These are phyloP conservation scores for Cladosporium velox DNA, from an alignment of 2,329 filamentous ascomycete genomes.

Conservation along the genomic window DNA sequence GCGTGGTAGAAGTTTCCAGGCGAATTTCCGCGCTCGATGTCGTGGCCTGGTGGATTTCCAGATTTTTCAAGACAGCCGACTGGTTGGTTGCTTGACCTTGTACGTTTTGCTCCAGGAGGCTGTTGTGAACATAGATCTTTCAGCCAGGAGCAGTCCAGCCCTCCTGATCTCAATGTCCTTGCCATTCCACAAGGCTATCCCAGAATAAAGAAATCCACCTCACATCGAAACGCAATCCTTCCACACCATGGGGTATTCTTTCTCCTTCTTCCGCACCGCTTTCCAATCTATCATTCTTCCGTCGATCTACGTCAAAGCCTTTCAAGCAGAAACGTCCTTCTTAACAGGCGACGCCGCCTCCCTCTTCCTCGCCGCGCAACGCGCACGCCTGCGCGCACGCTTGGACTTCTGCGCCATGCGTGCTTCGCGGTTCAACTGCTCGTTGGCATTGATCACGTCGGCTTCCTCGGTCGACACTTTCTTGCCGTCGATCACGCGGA, in stretches of 20 bases:
- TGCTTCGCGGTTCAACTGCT: conserved; percentile 12
- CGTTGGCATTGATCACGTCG: conserved; percentile 16
- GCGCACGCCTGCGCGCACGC: conserved; percentile 12
- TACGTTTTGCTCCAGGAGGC: no score
- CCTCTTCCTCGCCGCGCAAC: conserved; percentile 10
- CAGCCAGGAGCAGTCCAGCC: no score
- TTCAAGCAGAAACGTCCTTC: background rate
- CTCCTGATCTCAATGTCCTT: background rate
- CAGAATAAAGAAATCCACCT: background rate
- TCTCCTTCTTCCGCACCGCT: background rate
- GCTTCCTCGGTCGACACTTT: conserved; percentile 14
- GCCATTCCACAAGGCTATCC: background rate
- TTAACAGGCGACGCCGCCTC: conserved; percentile 9
- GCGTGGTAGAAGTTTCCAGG: background rate
- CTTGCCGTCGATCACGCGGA: conserved; percentile 16
- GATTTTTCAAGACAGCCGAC: background rate
- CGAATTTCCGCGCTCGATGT: background rate
- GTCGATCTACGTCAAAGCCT: no score
- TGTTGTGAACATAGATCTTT: background rate
- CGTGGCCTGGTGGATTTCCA: background rate
- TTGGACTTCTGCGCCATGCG: conserved; percentile 18
- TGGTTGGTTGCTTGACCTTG: background rate
- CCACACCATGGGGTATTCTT: background rate
- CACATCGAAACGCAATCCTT: background rate
- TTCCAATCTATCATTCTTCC: background rate